These are phyloP conservation scores for Adansonia madagascariensis DNA, from an alignment of 441 rosid genomes.

Conservation along the genomic window DNA sequence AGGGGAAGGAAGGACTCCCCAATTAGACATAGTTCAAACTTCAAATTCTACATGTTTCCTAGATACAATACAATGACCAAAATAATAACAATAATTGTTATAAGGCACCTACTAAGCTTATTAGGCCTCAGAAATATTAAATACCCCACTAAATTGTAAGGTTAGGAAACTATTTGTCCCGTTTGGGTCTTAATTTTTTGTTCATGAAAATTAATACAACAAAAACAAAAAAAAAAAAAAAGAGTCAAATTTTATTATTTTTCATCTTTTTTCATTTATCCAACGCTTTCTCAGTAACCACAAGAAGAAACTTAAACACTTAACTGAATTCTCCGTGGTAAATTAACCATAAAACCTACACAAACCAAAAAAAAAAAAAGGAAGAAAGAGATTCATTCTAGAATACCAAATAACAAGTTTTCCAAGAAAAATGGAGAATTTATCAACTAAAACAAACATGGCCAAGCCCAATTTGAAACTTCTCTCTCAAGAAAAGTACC, in stretches of 20 bases:
- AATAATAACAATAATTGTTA: constrained; percentile 6
- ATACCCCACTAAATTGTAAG: constrained; percentile 12
- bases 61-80: neutral
- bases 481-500: constrained; percentile 24
- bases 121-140: constrained; percentile 21
- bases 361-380: neutral
- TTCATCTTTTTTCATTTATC: constrained; percentile 2
- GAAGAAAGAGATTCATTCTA: neutral
- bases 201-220: neutral
- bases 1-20: constrained; percentile 16
- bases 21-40: neutral
- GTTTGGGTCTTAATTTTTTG: neutral
- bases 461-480: neutral
- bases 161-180: constrained; percentile 23
- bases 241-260: neutral
- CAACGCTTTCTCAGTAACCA: constrained; percentile 10
- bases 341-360: neutral
- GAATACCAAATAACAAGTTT: constrained; percentile 14
- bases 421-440: constrained; percentile 11
- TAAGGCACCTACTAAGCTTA: constrained; percentile 14
- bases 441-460: constrained; percentile 4
- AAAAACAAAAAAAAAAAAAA: neutral
- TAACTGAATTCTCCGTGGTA: constrained; percentile 3
- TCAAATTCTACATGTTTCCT: constrained; percentile 14
- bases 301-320: constrained; percentile 12